Percentiles rank a stretch among this genome's conserved stretches.
Evolutionary conservation across 2,329 filamentous ascomycete species (phyloP).

Genomic region (Fusarium pininemorale): DNA sequence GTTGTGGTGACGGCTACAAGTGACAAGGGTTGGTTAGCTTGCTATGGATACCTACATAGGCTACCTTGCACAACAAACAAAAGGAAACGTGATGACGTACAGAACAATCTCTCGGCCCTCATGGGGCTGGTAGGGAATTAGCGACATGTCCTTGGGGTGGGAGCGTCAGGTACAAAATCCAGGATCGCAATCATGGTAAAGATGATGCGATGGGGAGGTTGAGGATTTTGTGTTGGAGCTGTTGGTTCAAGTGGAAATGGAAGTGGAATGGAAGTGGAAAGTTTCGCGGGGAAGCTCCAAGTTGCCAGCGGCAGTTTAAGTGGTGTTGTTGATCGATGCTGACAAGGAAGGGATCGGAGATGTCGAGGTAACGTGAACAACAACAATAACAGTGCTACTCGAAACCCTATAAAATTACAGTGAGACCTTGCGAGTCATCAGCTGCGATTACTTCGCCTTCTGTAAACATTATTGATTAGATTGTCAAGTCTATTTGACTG

Average conservation of each 20-base stretch:
- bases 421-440: background rate
- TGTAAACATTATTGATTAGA: background rate
- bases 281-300: constrained; percentile 21
- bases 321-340: constrained; percentile 25
- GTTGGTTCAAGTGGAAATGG: background rate
- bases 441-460: fast-evolving
- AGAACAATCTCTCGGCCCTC: constrained; percentile 83
- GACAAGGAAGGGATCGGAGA: constrained; percentile 4
- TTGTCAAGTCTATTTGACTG: background rate
- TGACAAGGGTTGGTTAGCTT: constrained; percentile 57
- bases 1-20: constrained; percentile 83
- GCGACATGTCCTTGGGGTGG: constrained; percentile 59
- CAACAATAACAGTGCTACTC: background rate
- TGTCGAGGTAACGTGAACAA: constrained; percentile 6
- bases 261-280: constrained; percentile 12
- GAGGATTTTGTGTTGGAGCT: constrained; percentile 3
- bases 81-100: constrained; percentile 65
- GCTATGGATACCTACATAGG: background rate
- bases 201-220: constrained; percentile 7
- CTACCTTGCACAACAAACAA: background rate
- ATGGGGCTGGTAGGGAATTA: constrained; percentile 78
- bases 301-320: background rate
- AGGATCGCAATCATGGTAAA: constrained; percentile 39
- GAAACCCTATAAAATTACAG: background rate
- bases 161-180: constrained; percentile 29